Percentiles rank a stretch among this genome's conserved stretches.
Conservation (phyloP, 116 monocot genomes). For the Zostera marina region DNA sequence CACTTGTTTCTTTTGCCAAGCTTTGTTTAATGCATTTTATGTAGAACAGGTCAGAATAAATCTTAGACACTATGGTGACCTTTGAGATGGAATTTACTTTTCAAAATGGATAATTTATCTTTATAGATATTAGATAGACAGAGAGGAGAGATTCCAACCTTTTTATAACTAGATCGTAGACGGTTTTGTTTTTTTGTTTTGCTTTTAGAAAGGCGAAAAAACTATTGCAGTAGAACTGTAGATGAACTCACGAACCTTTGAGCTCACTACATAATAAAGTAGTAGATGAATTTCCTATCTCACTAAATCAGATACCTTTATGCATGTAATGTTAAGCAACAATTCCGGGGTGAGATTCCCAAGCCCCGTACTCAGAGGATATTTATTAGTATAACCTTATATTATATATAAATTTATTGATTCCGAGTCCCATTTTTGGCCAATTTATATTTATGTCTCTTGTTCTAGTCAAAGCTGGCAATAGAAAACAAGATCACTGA, state of each 20-base stretch:
- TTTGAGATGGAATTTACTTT: constrained; percentile 1
- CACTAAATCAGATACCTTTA: background rate
- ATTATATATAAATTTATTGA: no score
- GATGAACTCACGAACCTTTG: no score
- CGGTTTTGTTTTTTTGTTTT: background rate
- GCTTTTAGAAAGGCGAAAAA: no score
- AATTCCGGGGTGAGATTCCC: no score
- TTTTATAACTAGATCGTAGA: background rate
- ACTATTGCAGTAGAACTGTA: no score
- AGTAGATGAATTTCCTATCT: background rate
- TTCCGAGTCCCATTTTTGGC: no score
- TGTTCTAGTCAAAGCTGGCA: no score
- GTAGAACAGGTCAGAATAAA: background rate
- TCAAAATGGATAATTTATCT: background rate
- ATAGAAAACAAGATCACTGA: no score
- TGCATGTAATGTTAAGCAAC: background rate
- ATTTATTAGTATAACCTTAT: no score
- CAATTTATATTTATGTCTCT: background rate
- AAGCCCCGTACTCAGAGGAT: no score
- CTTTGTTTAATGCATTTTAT: background rate
- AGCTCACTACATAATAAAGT: no score
- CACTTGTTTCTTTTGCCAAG: background rate
- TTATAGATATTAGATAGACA: background rate
- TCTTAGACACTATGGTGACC: background rate
- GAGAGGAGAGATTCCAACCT: background rate